Evolutionary conservation across 257 asterid genomes (phyloP).

Genomic region (Penstemon eatonii): DNA sequence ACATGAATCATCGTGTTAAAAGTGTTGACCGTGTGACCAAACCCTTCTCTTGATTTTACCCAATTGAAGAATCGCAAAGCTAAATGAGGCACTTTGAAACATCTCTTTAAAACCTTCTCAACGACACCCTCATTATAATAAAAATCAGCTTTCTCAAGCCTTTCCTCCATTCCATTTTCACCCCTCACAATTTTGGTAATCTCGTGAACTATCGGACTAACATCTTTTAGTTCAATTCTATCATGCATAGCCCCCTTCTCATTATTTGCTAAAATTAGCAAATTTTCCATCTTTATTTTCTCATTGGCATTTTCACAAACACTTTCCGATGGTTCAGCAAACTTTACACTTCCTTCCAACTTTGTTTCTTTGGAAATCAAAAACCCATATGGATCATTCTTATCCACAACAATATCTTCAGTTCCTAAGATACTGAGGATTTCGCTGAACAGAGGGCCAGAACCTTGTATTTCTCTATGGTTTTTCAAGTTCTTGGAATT

Average conservation of each 20-base stretch:
- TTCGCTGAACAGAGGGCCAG: constrained; percentile 63
- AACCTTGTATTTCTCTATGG: constrained; percentile 30
- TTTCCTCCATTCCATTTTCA: constrained; percentile 59
- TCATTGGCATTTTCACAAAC: constrained; percentile 63
- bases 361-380: constrained; percentile 25
- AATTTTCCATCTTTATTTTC: constrained; percentile 27
- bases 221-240: constrained; percentile 42
- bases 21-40: constrained; percentile 51
- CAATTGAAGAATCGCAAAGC: constrained; percentile 79
- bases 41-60: constrained; percentile 54
- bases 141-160: constrained; percentile 48
- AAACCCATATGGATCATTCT: constrained; percentile 29
- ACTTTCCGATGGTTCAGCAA: constrained; percentile 32
- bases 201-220: constrained; percentile 59
- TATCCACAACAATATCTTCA: constrained; percentile 32
- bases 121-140: constrained; percentile 56
- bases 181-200: constrained; percentile 68
- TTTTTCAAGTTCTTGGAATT: constrained; percentile 33
- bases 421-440: constrained; percentile 63
- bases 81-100: constrained; percentile 75
- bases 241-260: constrained; percentile 17
- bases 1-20: constrained; percentile 59
- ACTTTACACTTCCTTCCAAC: constrained; percentile 1
- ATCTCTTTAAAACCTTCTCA: constrained; percentile 74
- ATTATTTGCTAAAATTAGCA: constrained; percentile 5